Evolutionary conservation across 441 rosid species (phyloP).

Genomic region (Theobroma grandiflorum): DNA sequence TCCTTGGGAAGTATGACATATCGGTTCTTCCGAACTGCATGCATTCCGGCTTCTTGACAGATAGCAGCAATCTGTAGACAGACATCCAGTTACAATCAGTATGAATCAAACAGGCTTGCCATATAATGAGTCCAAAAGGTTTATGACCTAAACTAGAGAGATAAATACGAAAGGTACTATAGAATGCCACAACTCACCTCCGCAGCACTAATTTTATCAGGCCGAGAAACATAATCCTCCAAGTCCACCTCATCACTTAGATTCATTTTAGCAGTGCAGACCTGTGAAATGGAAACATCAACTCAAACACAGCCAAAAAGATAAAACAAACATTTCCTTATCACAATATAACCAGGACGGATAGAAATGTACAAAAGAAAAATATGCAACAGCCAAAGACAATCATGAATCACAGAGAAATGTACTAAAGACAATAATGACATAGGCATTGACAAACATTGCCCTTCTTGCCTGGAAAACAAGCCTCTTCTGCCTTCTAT

Average conservation of each 20-base stretch:
- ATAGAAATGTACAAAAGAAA: neutral
- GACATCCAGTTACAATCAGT: no score
- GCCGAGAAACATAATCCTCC: conserved; percentile 98
- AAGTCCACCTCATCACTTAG: conserved; percentile 96
- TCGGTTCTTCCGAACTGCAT: conserved; percentile 92
- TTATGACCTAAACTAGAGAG: neutral
- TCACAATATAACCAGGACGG: neutral
- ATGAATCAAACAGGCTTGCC: neutral
- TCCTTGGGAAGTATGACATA: conserved; percentile 94
- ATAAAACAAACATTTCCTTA: neutral
- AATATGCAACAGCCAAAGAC: neutral
- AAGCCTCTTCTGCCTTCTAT: conserved; percentile 97
- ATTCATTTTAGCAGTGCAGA: conserved; percentile 98
- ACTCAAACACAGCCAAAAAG: conserved; percentile 4
- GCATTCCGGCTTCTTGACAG: conserved; percentile 99
- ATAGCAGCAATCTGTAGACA: conserved; percentile 79
- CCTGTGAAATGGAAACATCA: conserved; percentile 49
- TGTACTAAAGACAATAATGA: neutral
- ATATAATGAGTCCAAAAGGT: neutral
- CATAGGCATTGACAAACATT: neutral
- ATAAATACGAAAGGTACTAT: neutral
- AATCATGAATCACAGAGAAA: neutral
- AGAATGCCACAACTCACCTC: conserved; percentile 66
- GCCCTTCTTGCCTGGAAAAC: conserved; percentile 78
- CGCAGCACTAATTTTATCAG: conserved; percentile 98